Base-by-base conservation (phyloP, 2,329 filamentous ascomycete genomes). In the Salinomyces thailandicus region DNA sequence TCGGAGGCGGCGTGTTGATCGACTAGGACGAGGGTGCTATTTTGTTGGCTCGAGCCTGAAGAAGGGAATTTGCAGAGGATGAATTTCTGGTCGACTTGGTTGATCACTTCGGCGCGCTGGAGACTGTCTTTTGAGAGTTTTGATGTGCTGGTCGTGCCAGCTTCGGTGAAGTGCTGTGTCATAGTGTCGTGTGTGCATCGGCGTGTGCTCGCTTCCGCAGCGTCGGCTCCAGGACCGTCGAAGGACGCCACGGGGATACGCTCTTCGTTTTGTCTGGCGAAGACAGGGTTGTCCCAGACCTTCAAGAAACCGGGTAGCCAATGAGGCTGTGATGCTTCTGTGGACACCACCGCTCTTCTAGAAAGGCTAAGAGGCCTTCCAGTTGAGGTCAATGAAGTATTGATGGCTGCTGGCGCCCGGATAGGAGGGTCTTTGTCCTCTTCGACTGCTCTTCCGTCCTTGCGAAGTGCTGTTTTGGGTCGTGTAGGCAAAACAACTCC, bases 1-100 rank as follows among this genome's bases (percentile, higher is more conserved):
- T 98, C 91, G 55, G 95, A 89, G 3, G 87, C 91, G 1, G 91
- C 91, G 55, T 98, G 91, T 53, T 98, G 91, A 52, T 98, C 91
- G 5, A 95, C 71, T 26, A 95, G 66, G 0, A 93, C 69, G 4
- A 96, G 62, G 1, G 77, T 48, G 2, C 54, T 44, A 17, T 33
- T 54, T 38, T 46, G 31, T 13, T 22, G 12, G 27, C 18, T 12
- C 15, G 30, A 9, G 36, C 31, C 13, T 12, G 30, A 34, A 19
- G 27, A 18, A 5, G 45, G 55, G 33, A 84, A 62, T 43, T 74
- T 80, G 15, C 77, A 67, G 1, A 98, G 62, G 12, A 98, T 81
- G 54, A 93, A 98, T 57, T 98, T 98, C 11, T 66, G 69, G 55
- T 96, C 89, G 1, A 98, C 80, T 52, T 98, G 91, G 0, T 77